Evolutionary conservation across 2,329 filamentous ascomycete genomes (phyloP), one percentile per base, ranked within the genome.

Genomic region (Didymella pomorum): DNA sequence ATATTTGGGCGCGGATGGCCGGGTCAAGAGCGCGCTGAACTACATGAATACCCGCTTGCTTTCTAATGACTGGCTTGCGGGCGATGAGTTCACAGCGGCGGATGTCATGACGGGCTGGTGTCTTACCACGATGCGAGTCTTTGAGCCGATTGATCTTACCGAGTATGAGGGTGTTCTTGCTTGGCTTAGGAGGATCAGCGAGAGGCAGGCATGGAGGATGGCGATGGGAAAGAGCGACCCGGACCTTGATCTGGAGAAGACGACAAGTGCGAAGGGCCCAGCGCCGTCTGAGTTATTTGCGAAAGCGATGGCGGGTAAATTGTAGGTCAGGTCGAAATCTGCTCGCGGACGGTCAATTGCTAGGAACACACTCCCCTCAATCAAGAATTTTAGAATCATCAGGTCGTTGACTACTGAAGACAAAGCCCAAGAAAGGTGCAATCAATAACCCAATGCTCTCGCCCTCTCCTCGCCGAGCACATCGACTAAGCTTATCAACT

Each of bases 41-140:
- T 64, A 79, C 21, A 50, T 87, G 25, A 80, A 90, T 37, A 72
- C 80, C 2, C 76, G 83, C 11, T 69, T 90, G 2, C 64, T 62
- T 3, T 60, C 73, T 1, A 82, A 79, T 33, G 69, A 77, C 8
- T 91, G 82, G 79, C 75, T 91, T 21, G 86, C 84, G 0, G 89
- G 88, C 2, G 76, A 81, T 0, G 79, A 87, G 49, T 85, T 91
- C 57, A 89, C 86, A 0, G 86, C 80, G 1, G 88, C 88, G 1
- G 89, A 91, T 72, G 78, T 89, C 37, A 89, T 90, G 86, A 78
- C 76, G 4, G 80, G 87, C 0, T 89, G 84, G 66, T 78, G 80
- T 14, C 75, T 90, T 31, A 88, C 87, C 0, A 90, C 86, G 2
- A 82, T 86, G 80, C 79, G 88, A 16, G 77, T 79, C 47, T 88